Conservation (phyloP, 2,329 filamentous ascomycete genomes). For the Colletotrichum spaethianum region DNA sequence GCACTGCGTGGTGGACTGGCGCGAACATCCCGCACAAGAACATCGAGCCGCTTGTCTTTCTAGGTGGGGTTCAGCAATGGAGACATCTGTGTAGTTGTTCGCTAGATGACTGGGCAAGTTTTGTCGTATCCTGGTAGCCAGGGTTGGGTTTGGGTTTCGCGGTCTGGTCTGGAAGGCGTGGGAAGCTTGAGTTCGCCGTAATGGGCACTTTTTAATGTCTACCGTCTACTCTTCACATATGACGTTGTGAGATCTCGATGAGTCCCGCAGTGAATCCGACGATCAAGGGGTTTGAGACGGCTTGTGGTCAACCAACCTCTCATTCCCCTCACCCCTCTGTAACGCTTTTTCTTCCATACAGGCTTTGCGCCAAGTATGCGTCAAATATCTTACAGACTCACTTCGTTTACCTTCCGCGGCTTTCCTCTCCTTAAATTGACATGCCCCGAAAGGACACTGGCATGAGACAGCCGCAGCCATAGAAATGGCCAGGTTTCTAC, state of each 20-base stretch:
- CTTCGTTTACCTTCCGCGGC: neutral
- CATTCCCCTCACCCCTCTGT: neutral
- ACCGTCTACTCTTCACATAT: neutral
- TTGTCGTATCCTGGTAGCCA: neutral
- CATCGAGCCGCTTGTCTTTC: too few relatives aligned
- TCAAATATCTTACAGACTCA: neutral
- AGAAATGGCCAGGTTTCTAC: too few relatives aligned
- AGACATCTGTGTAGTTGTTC: too few relatives aligned
- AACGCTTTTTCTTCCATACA: too few relatives aligned
- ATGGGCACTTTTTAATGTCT: neutral
- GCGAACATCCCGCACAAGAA: too few relatives aligned
- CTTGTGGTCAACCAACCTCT: neutral
- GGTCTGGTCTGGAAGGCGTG: neutral
- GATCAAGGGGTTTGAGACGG: neutral
- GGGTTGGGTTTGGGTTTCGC: neutral
- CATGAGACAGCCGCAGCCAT: too few relatives aligned
- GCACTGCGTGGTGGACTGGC: constrained; percentile 31
- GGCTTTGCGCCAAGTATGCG: neutral
- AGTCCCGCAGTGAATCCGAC: neutral
- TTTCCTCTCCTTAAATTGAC: too few relatives aligned
- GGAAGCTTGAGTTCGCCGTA: neutral
- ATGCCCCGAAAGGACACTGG: too few relatives aligned
- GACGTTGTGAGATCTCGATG: neutral
- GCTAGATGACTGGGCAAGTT: neutral
- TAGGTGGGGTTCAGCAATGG: too few relatives aligned